Evolutionary conservation across 2,329 filamentous ascomycete species (phyloP), one percentile per base, ranked within the genome.

Genomic region (Apiospora malaysiana): DNA sequence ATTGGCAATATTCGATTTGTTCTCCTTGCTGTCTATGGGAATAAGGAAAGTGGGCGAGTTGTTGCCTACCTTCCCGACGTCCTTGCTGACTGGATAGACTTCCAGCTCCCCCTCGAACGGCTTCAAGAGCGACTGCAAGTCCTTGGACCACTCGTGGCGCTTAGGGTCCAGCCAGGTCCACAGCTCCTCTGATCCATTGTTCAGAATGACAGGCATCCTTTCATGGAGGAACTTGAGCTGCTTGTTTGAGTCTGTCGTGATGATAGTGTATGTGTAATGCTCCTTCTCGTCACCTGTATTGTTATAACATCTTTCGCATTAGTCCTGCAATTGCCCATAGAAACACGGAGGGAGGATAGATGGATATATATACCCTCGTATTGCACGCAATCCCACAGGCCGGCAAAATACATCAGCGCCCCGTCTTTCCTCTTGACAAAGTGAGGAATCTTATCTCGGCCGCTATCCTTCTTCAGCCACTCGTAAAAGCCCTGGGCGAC

Each of bases 401-500:
- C 96, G 14, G 95, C 95, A 76, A 98, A 91, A 77, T 90, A 95
- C 92, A 97, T 93, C 76, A 98, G 83, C 76, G 90, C 88, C 0
- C 93, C 93, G 79, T 98, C 95, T 75, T 90, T 93, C 40, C 94
- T 87, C 81, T 91, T 95, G 27, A 94, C 88, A 77, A 91, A 98
- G 81, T 98, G 91, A 14, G 96, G 95, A 1, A 95, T 83, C 82
- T 94, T 97, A 69, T 96, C 92, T 75, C 93, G 95, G 8, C 77
- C 86, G 69, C 77, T 89, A 27, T 77, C 91, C 76, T 91, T 93
- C 81, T 95, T 95, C 72, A 97, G 84, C 96, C 96, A 98, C 81
- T 99, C 96, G 78, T 94, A 99, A 81, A 98, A 99, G 1, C 96
- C 96, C 81, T 98, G 92, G 12, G 93, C 94, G 7, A 97, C 79